phyloP scores from a whole-genome alignment of 1,284 basidiomycete genomes.

The Exsudoporus floridanus region DNA sequence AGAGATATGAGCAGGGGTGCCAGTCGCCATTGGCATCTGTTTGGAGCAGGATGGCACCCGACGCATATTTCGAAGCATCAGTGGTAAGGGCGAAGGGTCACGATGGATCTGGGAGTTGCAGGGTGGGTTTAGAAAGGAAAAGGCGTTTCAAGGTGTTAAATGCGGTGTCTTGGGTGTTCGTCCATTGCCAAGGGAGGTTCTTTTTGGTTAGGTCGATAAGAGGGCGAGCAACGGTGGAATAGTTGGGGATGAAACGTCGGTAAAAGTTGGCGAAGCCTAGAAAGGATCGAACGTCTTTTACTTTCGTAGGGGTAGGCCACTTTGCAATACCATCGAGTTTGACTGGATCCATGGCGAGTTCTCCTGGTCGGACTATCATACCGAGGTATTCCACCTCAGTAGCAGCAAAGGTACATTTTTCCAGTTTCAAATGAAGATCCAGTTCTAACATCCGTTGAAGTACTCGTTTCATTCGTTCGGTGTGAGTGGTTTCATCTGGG shows the following conservation, averaged over 20 bases:
- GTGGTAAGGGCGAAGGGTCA: too few species aligned
- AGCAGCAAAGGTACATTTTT: constrained; percentile 42
- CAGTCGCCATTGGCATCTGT: too few species aligned
- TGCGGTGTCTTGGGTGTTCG: too few species aligned
- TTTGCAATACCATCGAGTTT: constrained; percentile 39
- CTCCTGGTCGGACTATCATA: constrained; percentile 31
- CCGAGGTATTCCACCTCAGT: constrained; percentile 41
- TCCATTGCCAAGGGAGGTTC: too few species aligned
- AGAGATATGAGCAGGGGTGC: too few species aligned
- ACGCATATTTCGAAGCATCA: too few species aligned
- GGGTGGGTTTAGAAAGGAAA: too few species aligned
- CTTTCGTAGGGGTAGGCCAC: constrained; percentile 37
- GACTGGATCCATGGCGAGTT: constrained; percentile 38
- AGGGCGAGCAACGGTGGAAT: constrained; percentile 27
- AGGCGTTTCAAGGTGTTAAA: too few species aligned
- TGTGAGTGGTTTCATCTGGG: neutral
- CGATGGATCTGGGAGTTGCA: too few species aligned
- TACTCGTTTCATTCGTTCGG: constrained; percentile 26
- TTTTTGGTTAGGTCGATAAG: neutral
- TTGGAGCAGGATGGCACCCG: too few species aligned
- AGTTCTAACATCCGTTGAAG: constrained; percentile 31
- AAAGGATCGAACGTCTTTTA: constrained; percentile 37
- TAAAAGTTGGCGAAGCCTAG: constrained; percentile 43
- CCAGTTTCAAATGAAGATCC: constrained; percentile 34
- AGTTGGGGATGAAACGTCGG: constrained; percentile 41